phyloP scores from a whole-genome alignment of 352 stramenopile species.

The Phytophthora syringae region DNA sequence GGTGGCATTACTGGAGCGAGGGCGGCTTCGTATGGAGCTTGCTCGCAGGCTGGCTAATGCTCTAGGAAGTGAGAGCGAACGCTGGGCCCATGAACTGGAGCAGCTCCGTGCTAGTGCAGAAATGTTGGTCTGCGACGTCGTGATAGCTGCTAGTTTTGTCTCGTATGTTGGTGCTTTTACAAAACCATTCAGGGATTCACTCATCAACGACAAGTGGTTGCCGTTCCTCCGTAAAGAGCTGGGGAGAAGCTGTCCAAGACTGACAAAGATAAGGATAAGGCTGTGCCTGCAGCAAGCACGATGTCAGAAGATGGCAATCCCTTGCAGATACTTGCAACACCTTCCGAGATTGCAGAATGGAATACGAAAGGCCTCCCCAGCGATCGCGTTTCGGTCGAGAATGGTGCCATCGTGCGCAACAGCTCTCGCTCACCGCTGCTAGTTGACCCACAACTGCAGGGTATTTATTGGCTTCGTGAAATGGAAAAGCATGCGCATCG shows the following conservation, averaged over 20 bases:
- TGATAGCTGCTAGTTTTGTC: conserved; percentile 93
- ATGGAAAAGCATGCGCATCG: conserved; percentile 78
- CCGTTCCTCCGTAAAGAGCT: conserved; percentile 83
- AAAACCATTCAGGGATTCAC: conserved; percentile 89
- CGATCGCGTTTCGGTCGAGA: conserved; percentile 91
- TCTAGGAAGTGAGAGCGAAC: conserved; percentile 93
- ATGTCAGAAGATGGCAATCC: conserved; percentile 54
- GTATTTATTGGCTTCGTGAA: conserved; percentile 88
- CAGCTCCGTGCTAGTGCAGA: conserved; percentile 75
- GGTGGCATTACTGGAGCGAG: conserved; percentile 84
- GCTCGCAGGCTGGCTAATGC: conserved; percentile 91
- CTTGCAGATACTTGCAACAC: conserved; percentile 72
- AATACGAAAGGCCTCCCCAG: conserved; percentile 85
- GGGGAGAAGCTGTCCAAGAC: conserved; percentile 15
- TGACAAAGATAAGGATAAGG: conserved; percentile 30
- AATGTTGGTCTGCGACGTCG: conserved; percentile 89
- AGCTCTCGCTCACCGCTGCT: conserved; percentile 88
- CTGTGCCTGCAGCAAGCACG: not conserved
- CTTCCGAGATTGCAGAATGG: conserved; percentile 88
- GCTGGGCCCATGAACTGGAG: conserved; percentile 89
- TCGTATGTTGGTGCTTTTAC: conserved; percentile 95
- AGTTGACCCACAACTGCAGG: conserved; percentile 92
- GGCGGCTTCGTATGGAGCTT: conserved; percentile 91
- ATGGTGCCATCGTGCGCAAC: conserved; percentile 86
- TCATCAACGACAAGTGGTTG: conserved; percentile 89